Evolutionary conservation across 805 yeast genomes (phyloP), one percentile per base, ranked within the genome.

Genomic region (Brettanomyces sp.): DNA sequence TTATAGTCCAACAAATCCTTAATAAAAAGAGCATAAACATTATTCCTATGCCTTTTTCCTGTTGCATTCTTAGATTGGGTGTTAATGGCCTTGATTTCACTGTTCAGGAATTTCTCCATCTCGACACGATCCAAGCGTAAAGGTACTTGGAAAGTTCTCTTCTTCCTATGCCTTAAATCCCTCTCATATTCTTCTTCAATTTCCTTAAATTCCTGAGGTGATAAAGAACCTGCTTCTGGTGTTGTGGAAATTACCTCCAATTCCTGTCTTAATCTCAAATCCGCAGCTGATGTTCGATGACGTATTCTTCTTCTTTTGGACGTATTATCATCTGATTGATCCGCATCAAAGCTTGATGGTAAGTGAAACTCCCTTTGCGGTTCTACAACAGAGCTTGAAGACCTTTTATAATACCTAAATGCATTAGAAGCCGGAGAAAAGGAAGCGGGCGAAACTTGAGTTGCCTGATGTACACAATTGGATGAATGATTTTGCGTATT

Each of bases 11-110:
- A 37, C 22, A 56, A 39, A 18, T 63, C 65, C 43, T 51, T 55
- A 2, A 64, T 40, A 47, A 63, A 63, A 5, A 47, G 48, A 18
- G 63, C 57, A 30, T 62, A 40, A 6, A 57, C 42, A 43, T 52
- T 56, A 42, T 60, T 57, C 42, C 56, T 59, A 33, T 54, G 54
- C 33, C 56, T 54, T 36, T 51, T 57, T 37, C 49, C 50, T 5
- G 54, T 32, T 5, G 60, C 48, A 22, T 52, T 52, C 28, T 58
- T 57, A 8, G 64, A 59, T 23, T 50, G 54, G 3, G 58, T 49
- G 28, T 57, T 50, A 18, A 51, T 48, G 9, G 56, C 45, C 45
- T 54, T 56, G 22, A 55, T 49, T 43, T 58, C 61, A 6, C 52
- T 45, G 47, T 58, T 58, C 25, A 59, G 39, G 21, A 54, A 47